phyloP scores from a whole-genome alignment of 2,329 filamentous ascomycete species.

The Teratosphaeria nubilosa region DNA sequence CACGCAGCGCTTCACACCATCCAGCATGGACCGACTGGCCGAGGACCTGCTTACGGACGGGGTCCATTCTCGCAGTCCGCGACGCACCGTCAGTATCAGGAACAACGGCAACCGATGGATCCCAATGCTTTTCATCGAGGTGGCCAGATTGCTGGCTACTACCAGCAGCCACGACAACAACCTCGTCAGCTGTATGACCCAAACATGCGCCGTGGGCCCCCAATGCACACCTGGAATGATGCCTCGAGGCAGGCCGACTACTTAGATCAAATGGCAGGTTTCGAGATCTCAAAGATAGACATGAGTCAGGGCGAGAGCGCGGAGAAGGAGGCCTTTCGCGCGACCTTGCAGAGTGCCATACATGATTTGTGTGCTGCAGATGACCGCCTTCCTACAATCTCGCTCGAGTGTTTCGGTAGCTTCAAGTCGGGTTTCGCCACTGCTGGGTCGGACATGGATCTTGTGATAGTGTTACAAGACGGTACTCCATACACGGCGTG shows the following conservation, averaged over 20 bases:
- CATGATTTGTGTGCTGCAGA: conserved; percentile 45
- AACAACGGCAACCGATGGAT: conserved; percentile 16
- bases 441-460: conserved; percentile 82
- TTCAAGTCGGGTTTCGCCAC: conserved; percentile 77
- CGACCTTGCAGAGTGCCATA: conserved; percentile 54
- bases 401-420: conserved; percentile 71
- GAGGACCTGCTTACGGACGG: not conserved
- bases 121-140: conserved; percentile 24
- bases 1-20: not conserved
- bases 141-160: conserved; percentile 9
- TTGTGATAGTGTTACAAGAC: conserved; percentile 58
- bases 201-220: conserved; percentile 8
- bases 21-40: not conserved
- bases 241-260: conserved; percentile 30
- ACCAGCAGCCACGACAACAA: conserved; percentile 7
- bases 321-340: conserved; percentile 62
- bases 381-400: conserved; percentile 46
- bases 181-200: conserved; percentile 21
- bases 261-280: conserved; percentile 32
- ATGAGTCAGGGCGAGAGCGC: conserved; percentile 54
- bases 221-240: conserved; percentile 3
- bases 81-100: not conserved
- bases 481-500: conserved; percentile 12
- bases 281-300: conserved; percentile 48
- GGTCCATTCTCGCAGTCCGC: not conserved